These are phyloP conservation scores for Thielaviopsis populi DNA, from an alignment of 2,329 filamentous ascomycete genomes.

Conservation along the genomic window DNA sequence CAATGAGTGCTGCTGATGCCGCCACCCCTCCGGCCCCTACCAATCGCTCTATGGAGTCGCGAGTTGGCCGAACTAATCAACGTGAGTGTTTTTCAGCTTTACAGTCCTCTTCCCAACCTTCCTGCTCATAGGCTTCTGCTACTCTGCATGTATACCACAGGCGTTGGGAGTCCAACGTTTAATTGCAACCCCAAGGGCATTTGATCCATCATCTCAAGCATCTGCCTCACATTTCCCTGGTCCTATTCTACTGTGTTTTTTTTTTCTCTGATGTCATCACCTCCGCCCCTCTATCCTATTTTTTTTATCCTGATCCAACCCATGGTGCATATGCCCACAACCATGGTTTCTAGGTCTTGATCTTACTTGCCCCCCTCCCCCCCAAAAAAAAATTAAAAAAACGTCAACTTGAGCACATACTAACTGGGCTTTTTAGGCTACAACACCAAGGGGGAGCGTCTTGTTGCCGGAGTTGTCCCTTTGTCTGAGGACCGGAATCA, in stretches of 20 bases:
- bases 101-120: neutral
- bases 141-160: neutral
- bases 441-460: conserved; percentile 76
- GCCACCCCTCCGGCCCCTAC: conserved; percentile 20
- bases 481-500: conserved; percentile 72
- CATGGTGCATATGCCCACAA: neutral
- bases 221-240: neutral
- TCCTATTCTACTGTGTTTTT: neutral
- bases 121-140: neutral
- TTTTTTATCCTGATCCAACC: conserved; percentile 8
- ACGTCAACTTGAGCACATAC: neutral
- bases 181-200: neutral
- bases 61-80: conserved; percentile 64
- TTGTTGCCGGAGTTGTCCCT: conserved; percentile 89
- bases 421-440: conserved; percentile 49
- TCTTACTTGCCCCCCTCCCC: neutral
- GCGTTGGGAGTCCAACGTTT: neutral
- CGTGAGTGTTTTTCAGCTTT: conserved; percentile 41
- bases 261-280: conserved; percentile 4
- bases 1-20: conserved; percentile 14
- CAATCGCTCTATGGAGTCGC: conserved; percentile 52
- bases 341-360: neutral
- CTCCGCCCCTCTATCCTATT: conserved; percentile 16
- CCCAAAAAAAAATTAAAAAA: too few relatives aligned
- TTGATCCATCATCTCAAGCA: neutral